phyloP scores from a whole-genome alignment of 106 monocot genomes.

The Gastrodia elata region DNA sequence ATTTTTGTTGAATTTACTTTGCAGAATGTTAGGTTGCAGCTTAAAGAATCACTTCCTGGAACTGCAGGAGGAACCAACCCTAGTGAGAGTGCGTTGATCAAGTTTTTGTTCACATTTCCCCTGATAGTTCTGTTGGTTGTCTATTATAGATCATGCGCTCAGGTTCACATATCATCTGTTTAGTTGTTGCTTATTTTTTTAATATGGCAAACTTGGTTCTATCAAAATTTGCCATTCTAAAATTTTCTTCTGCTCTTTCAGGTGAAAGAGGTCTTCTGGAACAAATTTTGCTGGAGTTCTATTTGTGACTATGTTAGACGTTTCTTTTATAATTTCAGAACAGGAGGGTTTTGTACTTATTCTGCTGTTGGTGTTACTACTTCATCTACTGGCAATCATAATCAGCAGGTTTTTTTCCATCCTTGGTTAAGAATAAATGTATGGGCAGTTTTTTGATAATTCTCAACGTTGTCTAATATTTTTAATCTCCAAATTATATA shows the following conservation, averaged over 20 bases:
- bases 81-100: constrained; percentile 44
- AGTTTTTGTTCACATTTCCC: constrained; percentile 60
- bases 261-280: constrained; percentile 38
- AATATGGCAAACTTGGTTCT: constrained; percentile 1
- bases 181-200: not conserved
- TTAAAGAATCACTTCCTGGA: constrained; percentile 86
- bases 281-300: constrained; percentile 26
- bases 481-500: not conserved
- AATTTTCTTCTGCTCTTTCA: constrained; percentile 20
- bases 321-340: constrained; percentile 39
- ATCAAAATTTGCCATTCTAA: not conserved
- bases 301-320: constrained; percentile 57
- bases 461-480: not conserved
- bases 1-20: not conserved
- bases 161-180: constrained; percentile 33
- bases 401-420: constrained; percentile 46
- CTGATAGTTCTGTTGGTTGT: constrained; percentile 38
- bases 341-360: constrained; percentile 46
- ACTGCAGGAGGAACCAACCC: constrained; percentile 77
- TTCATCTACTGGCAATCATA: constrained; percentile 48
- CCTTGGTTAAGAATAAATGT: not conserved
- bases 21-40: constrained; percentile 65
- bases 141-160: constrained; percentile 48
- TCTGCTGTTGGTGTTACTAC: constrained; percentile 49
- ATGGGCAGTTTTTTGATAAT: constrained; percentile 2